Evolutionary conservation across 352 stramenopile genomes (phyloP), one percentile per base, ranked within the genome.

Genomic region (Phytophthora macrochlamydospora): DNA sequence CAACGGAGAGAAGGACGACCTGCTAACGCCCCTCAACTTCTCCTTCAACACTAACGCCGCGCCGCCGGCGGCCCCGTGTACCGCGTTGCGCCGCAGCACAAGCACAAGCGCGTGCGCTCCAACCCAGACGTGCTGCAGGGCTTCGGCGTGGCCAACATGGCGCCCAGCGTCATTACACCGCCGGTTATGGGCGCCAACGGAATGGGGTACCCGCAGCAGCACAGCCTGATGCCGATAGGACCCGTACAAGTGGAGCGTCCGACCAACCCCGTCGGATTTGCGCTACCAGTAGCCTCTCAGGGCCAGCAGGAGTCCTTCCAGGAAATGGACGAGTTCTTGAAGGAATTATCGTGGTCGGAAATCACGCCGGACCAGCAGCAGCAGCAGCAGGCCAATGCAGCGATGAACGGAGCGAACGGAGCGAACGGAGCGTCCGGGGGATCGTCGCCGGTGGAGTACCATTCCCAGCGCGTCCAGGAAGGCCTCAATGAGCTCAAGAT

Each of bases 401-500:
- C 42, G 30, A 56, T 51, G 13, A 67, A 28, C n/a, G 52, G 51
- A n/a, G 73, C 52, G 14, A 74, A 38, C 50, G 37, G 33, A 33
- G 33, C 52, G 14, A 74, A 38, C 50, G 37, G 33, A 33, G 33
- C 60, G 1, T 65, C 32, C 32, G 66, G 56, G 42, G 68, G 59
- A 8, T 53, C 65, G 38, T 75, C 62, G 3, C 71, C 73, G 9
- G 79, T 82, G n/a, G 71, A 68, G 6, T 86, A 85, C 45, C 82
- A 74, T 35, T 78, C 82, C 32, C 82, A 89, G 53, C 82, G 83
- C 44, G 89, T 92, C 44, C 79, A 89, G 42, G 78, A 82, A 29
- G 81, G 78, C 49, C 70, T 90, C 37, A 86, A 90, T 13, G 79
- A 88, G 61, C 75, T 89, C 64, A 87, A 90, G 65, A 91, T 93